These are phyloP conservation scores for Tarenaya hassleriana DNA, from an alignment of 345 rosid genomes.

Conservation along the genomic window DNA sequence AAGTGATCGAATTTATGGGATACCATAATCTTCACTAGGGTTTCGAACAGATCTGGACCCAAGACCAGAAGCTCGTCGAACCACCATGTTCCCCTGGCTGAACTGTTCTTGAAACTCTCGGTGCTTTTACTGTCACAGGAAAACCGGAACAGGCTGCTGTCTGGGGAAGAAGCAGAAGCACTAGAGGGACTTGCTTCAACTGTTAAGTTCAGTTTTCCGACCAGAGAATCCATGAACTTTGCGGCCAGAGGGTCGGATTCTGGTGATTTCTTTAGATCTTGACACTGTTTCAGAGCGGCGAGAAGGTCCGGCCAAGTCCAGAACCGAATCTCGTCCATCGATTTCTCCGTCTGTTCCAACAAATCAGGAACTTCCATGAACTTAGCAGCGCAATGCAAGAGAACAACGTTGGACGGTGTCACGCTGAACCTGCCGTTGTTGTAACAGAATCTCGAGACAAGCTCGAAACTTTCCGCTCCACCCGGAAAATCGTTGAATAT, in stretches of 20 bases:
- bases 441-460: constrained; percentile 75
- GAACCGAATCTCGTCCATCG: constrained; percentile 49
- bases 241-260: constrained; percentile 34
- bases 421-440: constrained; percentile 44
- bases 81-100: constrained; percentile 64
- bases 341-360: constrained; percentile 54
- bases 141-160: constrained; percentile 64
- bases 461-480: constrained; percentile 69
- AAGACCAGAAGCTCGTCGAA: constrained; percentile 64
- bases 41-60: constrained; percentile 36
- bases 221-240: constrained; percentile 56
- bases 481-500: constrained; percentile 88
- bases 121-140: constrained; percentile 81
- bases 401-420: constrained; percentile 45
- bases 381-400: constrained; percentile 60
- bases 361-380: constrained; percentile 65
- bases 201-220: constrained; percentile 43
- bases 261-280: constrained; percentile 37
- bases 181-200: constrained; percentile 68
- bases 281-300: constrained; percentile 60
- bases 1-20: constrained; percentile 50
- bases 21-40: constrained; percentile 46
- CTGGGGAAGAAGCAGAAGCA: constrained; percentile 67
- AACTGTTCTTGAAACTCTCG: constrained; percentile 66
- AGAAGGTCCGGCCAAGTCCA: constrained; percentile 87